Evolutionary conservation across 352 stramenopile species (phyloP).

Genomic region (Globisporangium mamillatum): DNA sequence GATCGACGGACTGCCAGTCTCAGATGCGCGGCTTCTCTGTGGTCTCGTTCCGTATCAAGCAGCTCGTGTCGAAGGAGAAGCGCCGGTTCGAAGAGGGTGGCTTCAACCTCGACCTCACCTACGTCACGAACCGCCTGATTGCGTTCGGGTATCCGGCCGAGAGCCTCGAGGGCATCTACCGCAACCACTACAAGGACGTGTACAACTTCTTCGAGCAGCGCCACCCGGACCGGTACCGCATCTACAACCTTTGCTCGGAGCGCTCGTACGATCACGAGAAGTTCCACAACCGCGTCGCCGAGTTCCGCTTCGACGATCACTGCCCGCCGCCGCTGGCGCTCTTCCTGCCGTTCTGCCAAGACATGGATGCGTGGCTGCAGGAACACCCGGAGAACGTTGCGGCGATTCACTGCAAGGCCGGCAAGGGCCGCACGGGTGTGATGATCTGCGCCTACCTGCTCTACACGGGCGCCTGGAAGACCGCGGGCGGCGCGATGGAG

Average conservation of each 20-base stretch:
- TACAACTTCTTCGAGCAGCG: conserved; percentile 87
- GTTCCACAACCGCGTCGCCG: conserved; percentile 66
- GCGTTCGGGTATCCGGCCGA: conserved; percentile 88
- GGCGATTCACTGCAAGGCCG: conserved; percentile 90
- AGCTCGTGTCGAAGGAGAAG: conserved; percentile 91
- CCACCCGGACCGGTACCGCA: conserved; percentile 74
- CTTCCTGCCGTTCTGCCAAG: conserved; percentile 66
- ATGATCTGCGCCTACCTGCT: conserved; percentile 85
- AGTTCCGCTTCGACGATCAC: conserved; percentile 89
- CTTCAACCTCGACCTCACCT: conserved; percentile 92
- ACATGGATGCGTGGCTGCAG: conserved; percentile 56
- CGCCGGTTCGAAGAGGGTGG: conserved; percentile 80
- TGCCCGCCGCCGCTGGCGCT: conserved; percentile 74
- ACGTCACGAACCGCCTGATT: conserved; percentile 86
- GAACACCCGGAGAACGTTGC: conserved; percentile 71
- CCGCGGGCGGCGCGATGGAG: conserved; percentile 53
- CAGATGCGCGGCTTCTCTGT: conserved; percentile 41
- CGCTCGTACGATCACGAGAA: conserved; percentile 75
- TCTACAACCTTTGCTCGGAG: conserved; percentile 92
- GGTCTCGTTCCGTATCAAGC: conserved; percentile 60
- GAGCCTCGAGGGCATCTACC: conserved; percentile 86
- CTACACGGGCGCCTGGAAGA: conserved; percentile 61
- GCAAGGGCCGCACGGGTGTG: conserved; percentile 87
- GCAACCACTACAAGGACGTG: conserved; percentile 90
- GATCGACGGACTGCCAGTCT: conserved; percentile 21